phyloP scores from a whole-genome alignment of 202 grass and related monocot genomes.

The Alloteropsis angusta region DNA sequence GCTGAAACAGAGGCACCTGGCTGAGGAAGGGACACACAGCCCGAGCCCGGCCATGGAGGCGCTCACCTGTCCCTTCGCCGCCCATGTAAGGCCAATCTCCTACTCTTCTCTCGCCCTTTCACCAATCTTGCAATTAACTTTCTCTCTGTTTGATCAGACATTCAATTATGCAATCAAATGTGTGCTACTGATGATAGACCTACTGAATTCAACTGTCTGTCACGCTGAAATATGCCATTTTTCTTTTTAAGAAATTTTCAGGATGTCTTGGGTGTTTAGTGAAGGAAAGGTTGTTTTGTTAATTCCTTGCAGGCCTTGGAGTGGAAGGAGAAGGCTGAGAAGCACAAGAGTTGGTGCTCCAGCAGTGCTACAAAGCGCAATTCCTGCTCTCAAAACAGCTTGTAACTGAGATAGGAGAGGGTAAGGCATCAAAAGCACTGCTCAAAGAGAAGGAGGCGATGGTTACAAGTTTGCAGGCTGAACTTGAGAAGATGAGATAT shows the following conservation, averaged over 20 bases:
- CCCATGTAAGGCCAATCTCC: slow-evolving; percentile 41
- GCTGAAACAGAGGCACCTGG: slow-evolving; percentile 53
- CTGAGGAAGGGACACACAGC: slow-evolving; percentile 73
- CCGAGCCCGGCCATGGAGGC: slow-evolving; percentile 49
- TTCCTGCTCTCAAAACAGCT: slow-evolving; percentile 66
- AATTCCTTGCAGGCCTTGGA: slow-evolving; percentile 48
- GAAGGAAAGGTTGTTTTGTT: slow-evolving; percentile 6
- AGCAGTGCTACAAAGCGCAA: slow-evolving; percentile 85
- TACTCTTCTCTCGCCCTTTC: background rate
- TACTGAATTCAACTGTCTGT: background rate
- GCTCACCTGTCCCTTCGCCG: slow-evolving; percentile 61
- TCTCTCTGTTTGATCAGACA: background rate
- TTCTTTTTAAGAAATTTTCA: background rate
- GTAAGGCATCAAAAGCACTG: slow-evolving; percentile 30
- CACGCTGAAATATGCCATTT: background rate
- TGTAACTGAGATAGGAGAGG: slow-evolving; percentile 57
- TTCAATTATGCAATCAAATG: background rate
- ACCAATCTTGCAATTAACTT: background rate
- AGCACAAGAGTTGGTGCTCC: slow-evolving; percentile 72
- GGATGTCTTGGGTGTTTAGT: background rate
- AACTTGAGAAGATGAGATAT: slow-evolving; percentile 63
- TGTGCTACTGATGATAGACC: background rate
- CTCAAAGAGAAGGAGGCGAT: background rate
- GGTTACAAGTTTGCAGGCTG: slow-evolving; percentile 46
- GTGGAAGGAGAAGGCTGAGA: slow-evolving; percentile 97